These are phyloP conservation scores for Fusarium chaquense DNA, from an alignment of 2,329 filamentous ascomycete genomes.

Conservation along the genomic window DNA sequence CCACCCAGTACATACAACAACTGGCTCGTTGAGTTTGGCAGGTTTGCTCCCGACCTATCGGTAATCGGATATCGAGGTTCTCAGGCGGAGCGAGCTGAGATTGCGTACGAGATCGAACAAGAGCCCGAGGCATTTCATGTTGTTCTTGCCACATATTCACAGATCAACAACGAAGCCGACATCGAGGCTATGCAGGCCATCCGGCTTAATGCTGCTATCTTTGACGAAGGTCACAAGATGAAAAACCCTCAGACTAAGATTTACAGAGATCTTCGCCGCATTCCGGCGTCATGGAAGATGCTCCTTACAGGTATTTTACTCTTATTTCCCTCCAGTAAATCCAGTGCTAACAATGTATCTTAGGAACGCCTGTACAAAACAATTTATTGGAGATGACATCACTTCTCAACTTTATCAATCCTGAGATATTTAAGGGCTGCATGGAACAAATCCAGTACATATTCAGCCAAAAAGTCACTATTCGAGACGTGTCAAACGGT, in stretches of 20 bases:
- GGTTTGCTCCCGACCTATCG: constrained; percentile 82
- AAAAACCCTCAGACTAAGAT: constrained; percentile 88
- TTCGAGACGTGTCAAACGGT: constrained; percentile 81
- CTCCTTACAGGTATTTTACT: constrained; percentile 67
- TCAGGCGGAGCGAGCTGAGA: constrained; percentile 73
- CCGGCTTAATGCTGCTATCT: constrained; percentile 72
- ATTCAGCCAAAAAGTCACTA: constrained; percentile 92
- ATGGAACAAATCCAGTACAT: constrained; percentile 85
- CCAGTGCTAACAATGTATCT: constrained; percentile 52
- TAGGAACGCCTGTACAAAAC: constrained; percentile 92
- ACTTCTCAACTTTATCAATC: constrained; percentile 94
- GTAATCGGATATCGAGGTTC: constrained; percentile 79
- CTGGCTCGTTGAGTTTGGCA: constrained; percentile 90
- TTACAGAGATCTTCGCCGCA: constrained; percentile 82
- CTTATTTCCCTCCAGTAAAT: neutral
- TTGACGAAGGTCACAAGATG: constrained; percentile 93
- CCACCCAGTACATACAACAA: constrained; percentile 95
- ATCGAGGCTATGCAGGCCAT: constrained; percentile 63
- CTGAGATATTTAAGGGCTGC: constrained; percentile 80
- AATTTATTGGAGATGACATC: constrained; percentile 93
- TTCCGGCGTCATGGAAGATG: constrained; percentile 85
- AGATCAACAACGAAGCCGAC: constrained; percentile 66
- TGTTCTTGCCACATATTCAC: constrained; percentile 70
- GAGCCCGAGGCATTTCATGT: constrained; percentile 74
- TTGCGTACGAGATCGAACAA: constrained; percentile 74